phyloP scores from a whole-genome alignment of 352 stramenopile species.

The Pythium dissotocum region DNA sequence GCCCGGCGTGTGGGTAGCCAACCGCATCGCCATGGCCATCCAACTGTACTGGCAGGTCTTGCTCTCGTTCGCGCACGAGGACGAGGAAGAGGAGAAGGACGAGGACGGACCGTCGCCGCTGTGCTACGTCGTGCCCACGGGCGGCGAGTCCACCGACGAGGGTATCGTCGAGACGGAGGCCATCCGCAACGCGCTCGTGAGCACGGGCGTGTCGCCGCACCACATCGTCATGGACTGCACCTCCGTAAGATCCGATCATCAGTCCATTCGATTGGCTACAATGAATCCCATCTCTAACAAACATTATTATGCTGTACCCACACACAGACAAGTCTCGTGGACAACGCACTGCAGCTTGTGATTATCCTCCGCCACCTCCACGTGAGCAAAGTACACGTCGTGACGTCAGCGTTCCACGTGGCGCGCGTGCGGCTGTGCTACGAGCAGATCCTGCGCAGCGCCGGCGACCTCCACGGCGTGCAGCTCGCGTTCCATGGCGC shows the following conservation, averaged over 20 bases:
- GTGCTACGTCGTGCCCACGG: constrained; percentile 37
- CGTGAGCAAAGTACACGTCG: constrained; percentile 36
- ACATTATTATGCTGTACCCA: not conserved
- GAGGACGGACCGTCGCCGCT: constrained; percentile 14
- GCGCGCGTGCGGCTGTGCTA: constrained; percentile 32
- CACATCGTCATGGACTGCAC: constrained; percentile 77
- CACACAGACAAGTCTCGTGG: constrained; percentile 36
- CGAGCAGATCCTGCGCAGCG: constrained; percentile 32
- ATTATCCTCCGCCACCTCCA: constrained; percentile 34
- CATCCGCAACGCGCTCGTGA: constrained; percentile 52
- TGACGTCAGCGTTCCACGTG: constrained; percentile 42
- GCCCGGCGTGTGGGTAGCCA: constrained; percentile 33
- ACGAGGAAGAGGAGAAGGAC: constrained; percentile 23
- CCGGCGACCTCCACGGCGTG: constrained; percentile 26
- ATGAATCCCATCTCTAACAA: not conserved
- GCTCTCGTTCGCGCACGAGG: constrained; percentile 36
- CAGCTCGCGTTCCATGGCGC: constrained; percentile 34
- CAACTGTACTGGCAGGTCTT: constrained; percentile 62
- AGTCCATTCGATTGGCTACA: not conserved
- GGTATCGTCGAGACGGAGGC: constrained; percentile 48
- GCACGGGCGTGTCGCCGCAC: constrained; percentile 57
- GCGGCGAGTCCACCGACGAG: constrained; percentile 40
- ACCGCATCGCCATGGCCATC: constrained; percentile 42
- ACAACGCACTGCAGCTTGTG: constrained; percentile 40
- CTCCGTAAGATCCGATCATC: constrained; percentile 31